Base-by-base conservation (phyloP, 2,329 filamentous ascomycete species). In the Trichoderma guizhouense region DNA sequence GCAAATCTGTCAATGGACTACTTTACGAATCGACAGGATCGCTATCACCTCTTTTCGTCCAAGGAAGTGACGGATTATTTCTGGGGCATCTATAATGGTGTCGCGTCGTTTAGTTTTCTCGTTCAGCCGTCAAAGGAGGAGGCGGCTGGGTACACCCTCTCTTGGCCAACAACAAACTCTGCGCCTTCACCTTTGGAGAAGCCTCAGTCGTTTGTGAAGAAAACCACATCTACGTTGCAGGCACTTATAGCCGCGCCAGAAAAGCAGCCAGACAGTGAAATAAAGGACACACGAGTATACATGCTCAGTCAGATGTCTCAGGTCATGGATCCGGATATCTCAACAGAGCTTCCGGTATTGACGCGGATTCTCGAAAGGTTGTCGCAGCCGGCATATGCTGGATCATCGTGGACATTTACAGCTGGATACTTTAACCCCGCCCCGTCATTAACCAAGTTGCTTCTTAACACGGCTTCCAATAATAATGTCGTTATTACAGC, bases 371-470 rank as follows among this genome's bases (percentile, higher is more conserved):
- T 98, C 4, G 87, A 87, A 57, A 88, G 88, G 1, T 86, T 98
- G 4, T 86, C 91, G 0, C 83, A 81, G 0, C 87, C 92, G 0
- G 83, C 86, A 7, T 92, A 93, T 76, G 83, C 86, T 11, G 87
- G 89, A 39, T 93, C 92, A 0, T 91, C 90, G 15, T 99, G 96
- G 96, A 96, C 94, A 0, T 98, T 99, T 81, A 98, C 96, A 1
- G 96, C 96, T 0, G 96, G 96, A 67, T 99, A 99, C 83, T 99
- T 99, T 84, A 99, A 99, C 83, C 97, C 97, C 71, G 94, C 94
- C 7, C 92, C 94, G 0, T 90, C 91, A 5, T 88, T 98, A 24
- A 95, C 93, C 3, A 88, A 91, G 51, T 88, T 97, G 0, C 86
- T 99, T 0, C 89, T 99, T 36, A 85, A 87, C 7, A 94, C 93